These are phyloP conservation scores for Pseudopediastrum boryanum DNA, from an alignment of 139 green algal species.

Conservation along the genomic window DNA sequence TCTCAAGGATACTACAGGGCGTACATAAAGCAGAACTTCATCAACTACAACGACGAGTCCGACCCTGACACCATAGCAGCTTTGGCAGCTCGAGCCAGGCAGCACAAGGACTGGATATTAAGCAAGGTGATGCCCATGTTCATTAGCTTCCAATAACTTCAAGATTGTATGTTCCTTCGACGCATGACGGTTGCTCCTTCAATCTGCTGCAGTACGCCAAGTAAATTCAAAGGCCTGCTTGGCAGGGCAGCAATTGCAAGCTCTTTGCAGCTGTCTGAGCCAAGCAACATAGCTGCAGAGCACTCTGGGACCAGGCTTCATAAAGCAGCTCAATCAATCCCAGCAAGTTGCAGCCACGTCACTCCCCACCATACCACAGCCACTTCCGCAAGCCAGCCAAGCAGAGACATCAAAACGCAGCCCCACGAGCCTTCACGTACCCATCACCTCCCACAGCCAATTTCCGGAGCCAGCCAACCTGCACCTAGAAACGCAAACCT, in stretches of 20 bases:
- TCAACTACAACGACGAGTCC: conserved; percentile 46
- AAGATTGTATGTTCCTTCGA: not conserved
- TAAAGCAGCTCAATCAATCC: too few relatives aligned
- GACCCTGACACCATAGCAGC: conserved; percentile 43
- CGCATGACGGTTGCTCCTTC: not conserved
- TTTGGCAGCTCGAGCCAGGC: conserved; percentile 37
- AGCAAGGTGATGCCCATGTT: conserved; percentile 44
- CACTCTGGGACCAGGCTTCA: too few relatives aligned
- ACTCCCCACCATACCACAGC: too few relatives aligned
- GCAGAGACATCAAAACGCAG: too few relatives aligned
- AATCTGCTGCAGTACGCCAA: conserved; percentile 12
- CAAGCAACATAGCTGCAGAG: not conserved
- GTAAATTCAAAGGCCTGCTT: not conserved
- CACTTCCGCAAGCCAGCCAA: too few relatives aligned
- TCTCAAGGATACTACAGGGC: conserved; percentile 45
- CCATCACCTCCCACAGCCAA: too few relatives aligned
- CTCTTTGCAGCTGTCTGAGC: too few relatives aligned
- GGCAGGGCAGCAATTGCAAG: not conserved
- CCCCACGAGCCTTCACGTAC: too few relatives aligned
- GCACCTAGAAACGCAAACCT: too few relatives aligned
- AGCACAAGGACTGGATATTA: conserved; percentile 55
- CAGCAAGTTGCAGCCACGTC: too few relatives aligned
- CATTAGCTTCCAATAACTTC: too few relatives aligned
- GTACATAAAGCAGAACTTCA: conserved; percentile 42
- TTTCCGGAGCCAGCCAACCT: too few relatives aligned